phyloP scores from a whole-genome alignment of 2,329 filamentous ascomycete genomes.

The Cadophora sp. region DNA sequence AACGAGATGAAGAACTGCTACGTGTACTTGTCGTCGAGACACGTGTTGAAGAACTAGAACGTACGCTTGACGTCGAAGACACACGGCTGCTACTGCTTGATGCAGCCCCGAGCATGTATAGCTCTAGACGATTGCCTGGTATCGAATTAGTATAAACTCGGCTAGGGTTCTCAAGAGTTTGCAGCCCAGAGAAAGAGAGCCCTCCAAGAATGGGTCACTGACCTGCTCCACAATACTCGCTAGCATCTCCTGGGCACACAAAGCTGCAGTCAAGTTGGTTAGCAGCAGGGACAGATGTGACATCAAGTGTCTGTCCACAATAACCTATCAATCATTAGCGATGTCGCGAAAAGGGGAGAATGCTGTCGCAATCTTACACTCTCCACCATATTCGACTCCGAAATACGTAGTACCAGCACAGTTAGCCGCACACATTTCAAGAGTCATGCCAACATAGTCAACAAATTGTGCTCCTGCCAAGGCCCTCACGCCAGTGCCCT shows the following conservation, averaged over 20 bases:
- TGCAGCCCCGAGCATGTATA: conserved; percentile 21
- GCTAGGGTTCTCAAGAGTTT: not conserved
- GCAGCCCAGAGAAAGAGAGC: not conserved
- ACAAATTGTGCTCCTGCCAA: conserved; percentile 44
- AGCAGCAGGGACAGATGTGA: conserved; percentile 34
- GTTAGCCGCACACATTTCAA: conserved; percentile 38
- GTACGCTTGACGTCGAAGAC: conserved; percentile 15
- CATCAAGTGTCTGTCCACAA: conserved; percentile 38
- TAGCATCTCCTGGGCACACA: conserved; percentile 41
- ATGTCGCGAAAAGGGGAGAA: not conserved
- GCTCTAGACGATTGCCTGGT: conserved; percentile 30
- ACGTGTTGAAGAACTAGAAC: conserved; percentile 11
- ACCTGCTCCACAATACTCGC: conserved; percentile 46
- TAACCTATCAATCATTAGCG: conserved; percentile 32
- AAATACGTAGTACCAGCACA: conserved; percentile 41
- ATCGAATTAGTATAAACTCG: not conserved
- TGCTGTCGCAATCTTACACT: conserved; percentile 36
- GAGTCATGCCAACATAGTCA: conserved; percentile 40
- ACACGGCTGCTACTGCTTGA: conserved; percentile 25
- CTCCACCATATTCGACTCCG: conserved; percentile 41
- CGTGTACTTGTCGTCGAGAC: conserved; percentile 19
- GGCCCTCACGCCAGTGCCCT: conserved; percentile 52
- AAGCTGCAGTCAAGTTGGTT: conserved; percentile 37
- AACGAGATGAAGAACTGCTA: conserved; percentile 2
- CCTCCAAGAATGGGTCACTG: not conserved